Evolutionary conservation across 768 basidiomycete genomes (phyloP), one percentile per base, ranked within the genome.

Genomic region (Lactifluus subvellereus): DNA sequence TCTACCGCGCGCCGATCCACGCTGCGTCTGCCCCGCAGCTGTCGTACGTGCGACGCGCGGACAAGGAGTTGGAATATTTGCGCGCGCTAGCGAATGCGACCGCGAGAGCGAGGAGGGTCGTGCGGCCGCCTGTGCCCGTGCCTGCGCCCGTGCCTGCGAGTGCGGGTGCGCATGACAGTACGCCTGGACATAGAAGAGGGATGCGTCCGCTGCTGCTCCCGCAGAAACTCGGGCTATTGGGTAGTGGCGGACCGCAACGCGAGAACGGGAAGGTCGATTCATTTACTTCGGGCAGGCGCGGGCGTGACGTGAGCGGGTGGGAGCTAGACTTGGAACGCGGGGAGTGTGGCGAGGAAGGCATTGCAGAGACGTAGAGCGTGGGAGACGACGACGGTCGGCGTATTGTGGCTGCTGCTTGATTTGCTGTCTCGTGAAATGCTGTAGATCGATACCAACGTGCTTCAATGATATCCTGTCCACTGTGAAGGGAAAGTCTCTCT

Each of bases 121-220:
- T 52, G 20, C 37, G 7, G 27, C 27, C 35, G 2, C 55, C 18
- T 20, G 10, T 33, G 18, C 42, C 27, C 27, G 27, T 33, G 18
- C 42, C n/a, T n/a, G n/a, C n/a, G n/a, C n/a, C 50, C 13, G n/a
- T 3, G 35, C 56, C 33, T 13, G n/a, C 27, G 14, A 14, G 18
- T 27, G 8, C 42, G 9, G 35, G 4, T 8, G 38, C 32, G n/a
- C 35, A n/a, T 45, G 32, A 60, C 9, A 4, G 10, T 27, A 18
- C 56, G 43, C 20, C 47, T 14, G 42, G 48, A 35, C 14, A 37
- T 43, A 53, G 64, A 57, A 54, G 51, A n/a, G 64, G 66, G 16
- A 67, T 70, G 14, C 69, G 69, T 16, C 64, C 67, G 20, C 61
- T 71, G 51, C 20, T 70, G 20, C 64, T 71, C 14, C 67, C 71